phyloP scores from a whole-genome alignment of 208 protist genomes.

The Leishmania arabica region DNA sequence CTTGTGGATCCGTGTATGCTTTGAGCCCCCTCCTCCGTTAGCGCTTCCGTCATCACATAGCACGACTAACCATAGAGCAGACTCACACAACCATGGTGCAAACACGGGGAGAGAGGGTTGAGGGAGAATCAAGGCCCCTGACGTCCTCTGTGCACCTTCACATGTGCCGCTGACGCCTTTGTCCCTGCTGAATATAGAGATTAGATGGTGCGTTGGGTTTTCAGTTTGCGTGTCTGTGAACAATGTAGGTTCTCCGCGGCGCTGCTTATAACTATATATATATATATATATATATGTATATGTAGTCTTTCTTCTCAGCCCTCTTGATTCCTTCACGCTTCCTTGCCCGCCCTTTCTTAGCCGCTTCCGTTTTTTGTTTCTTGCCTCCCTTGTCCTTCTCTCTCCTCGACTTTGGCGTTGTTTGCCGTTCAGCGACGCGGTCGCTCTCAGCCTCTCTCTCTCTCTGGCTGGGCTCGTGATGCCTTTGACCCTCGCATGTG shows the following conservation, averaged over 20 bases:
- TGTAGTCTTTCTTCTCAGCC: neutral
- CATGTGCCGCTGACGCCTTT: neutral
- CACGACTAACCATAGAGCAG: neutral
- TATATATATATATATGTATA: neutral
- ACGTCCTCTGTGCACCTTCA: neutral
- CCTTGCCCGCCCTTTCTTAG: neutral
- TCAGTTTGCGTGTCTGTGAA: neutral
- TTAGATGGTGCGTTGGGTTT: neutral
- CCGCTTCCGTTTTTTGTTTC: neutral
- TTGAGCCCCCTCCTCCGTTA: neutral
- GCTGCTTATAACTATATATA: neutral
- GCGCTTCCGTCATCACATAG: neutral
- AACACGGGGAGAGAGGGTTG: neutral
- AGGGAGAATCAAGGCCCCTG: neutral
- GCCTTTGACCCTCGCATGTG: neutral
- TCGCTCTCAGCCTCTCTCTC: neutral
- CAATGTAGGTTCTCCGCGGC: neutral
- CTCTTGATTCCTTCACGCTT: constrained; percentile 5
- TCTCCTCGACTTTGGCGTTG: neutral
- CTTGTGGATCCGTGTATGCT: neutral
- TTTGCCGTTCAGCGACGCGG: neutral
- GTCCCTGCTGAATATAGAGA: neutral
- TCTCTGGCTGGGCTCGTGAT: neutral
- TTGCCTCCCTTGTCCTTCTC: neutral
- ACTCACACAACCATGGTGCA: neutral